Evolutionary conservation across 2,329 filamentous ascomycete genomes (phyloP), one percentile per base, ranked within the genome.

Genomic region (Raffaelea albimanens): DNA sequence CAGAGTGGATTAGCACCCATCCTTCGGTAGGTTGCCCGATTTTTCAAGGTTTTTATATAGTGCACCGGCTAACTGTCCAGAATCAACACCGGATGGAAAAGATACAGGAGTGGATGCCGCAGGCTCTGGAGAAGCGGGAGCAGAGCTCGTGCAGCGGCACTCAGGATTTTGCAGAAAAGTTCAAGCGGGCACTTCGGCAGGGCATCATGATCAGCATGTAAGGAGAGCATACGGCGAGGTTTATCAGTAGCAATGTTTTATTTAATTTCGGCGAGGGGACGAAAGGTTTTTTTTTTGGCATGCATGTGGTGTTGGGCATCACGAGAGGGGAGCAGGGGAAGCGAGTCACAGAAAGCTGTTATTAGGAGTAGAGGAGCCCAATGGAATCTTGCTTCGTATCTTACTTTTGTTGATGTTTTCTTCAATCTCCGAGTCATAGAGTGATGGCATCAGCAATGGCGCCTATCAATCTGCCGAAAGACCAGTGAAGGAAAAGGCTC

Each of bases 1-100:
- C 85, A 1, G 81, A 89, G 63, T 82, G 86, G 67, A 64, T 88
- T 56, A 85, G 78, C 58, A 90, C 86, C 5, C 86, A 91, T 67
- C 86, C 86, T 33, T 83, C 82, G 52, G 78, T 81, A 67, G 50
- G 76, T 67, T 10, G 46, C 14, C 3, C 44, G 5, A 18, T 41
- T 47, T 8, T 43, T 45, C 42, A 40, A 16, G n/a, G 5, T 21
- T 20, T 29, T 19, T 29, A 29, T 20, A 33, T 4, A 31, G 31
- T 33, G 2, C 46, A 7, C 3, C 23, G 34, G 8, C 42, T 7
- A n/a, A n/a, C 20, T 40, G 44, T 5, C 18, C 51, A 80, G 67
- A 81, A 82, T 55, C 70, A 76, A 48, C 78, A 77, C 49, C 69
- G 85, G 20, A 75, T 85, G 49, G 69, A 77, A 56, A 81, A 81